phyloP scores from a whole-genome alignment of 169 alveolate species.

The Plasmodium ovale region DNA sequence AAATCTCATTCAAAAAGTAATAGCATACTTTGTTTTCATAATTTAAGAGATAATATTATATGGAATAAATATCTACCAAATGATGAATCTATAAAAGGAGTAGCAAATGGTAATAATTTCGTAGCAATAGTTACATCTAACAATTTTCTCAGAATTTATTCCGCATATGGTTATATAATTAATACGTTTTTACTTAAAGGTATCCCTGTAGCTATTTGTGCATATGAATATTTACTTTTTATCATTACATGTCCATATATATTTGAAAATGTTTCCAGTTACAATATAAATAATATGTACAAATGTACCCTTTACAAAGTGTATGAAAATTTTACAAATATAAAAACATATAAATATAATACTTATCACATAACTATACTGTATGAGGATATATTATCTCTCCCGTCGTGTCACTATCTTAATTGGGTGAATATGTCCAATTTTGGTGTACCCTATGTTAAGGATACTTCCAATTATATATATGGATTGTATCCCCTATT shows the following conservation, averaged over 20 bases:
- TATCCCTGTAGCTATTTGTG: conserved; percentile 73
- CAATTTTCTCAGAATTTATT: conserved; percentile 68
- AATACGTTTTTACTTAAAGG: conserved; percentile 71
- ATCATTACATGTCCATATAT: conserved; percentile 56
- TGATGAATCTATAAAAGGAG: conserved; percentile 73
- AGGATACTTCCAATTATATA: conserved; percentile 68
- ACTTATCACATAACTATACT: conserved; percentile 71
- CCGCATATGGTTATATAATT: conserved; percentile 71
- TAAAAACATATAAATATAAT: conserved; percentile 61
- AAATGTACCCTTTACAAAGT: conserved; percentile 71
- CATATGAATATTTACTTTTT: conserved; percentile 73
- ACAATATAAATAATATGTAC: conserved; percentile 63
- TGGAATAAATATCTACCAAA: conserved; percentile 71
- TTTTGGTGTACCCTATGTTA: conserved; percentile 70
- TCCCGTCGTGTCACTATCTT: conserved; percentile 67
- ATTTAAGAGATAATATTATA: conserved; percentile 64
- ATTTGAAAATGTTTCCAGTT: conserved; percentile 52
- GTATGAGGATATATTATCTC: conserved; percentile 67
- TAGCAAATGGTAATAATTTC: conserved; percentile 77
- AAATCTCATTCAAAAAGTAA: conserved; percentile 37
- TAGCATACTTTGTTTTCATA: conserved; percentile 73
- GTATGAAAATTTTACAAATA: conserved; percentile 65
- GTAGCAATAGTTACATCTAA: conserved; percentile 75
- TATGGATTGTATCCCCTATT: conserved; percentile 71
- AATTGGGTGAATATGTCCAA: conserved; percentile 74